Percentiles rank a stretch among this genome's conserved stretches.
Evolutionary conservation across 78 protist species (phyloP).

Genomic region (Dictyostelium firmibasis): DNA sequence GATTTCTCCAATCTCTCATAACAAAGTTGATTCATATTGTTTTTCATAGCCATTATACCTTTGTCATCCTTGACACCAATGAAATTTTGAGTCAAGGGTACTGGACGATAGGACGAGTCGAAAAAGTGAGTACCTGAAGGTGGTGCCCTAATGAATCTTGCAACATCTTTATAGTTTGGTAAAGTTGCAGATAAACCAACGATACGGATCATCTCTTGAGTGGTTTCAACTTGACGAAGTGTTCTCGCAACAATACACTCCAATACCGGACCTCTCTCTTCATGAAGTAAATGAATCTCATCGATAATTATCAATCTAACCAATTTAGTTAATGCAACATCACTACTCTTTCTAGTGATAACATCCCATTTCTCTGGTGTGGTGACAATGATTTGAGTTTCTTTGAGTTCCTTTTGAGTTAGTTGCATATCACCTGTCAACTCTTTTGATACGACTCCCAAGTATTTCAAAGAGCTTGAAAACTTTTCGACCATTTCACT

Average conservation of each 20-base stretch:
- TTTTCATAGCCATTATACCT: neutral
- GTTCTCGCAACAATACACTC: constrained; percentile 97
- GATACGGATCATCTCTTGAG: constrained; percentile 97
- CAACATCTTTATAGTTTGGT: constrained; percentile 99
- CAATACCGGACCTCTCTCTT: constrained; percentile 98
- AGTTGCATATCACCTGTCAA: constrained; percentile 99
- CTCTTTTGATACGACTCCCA: constrained; percentile 94
- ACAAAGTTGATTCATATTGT: constrained; percentile 84
- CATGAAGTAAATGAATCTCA: constrained; percentile 99
- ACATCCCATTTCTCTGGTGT: constrained; percentile 99
- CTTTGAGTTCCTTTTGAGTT: constrained; percentile 93
- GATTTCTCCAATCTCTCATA: constrained; percentile 81
- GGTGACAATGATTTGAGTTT: constrained; percentile 96
- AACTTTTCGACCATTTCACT: constrained; percentile 92
- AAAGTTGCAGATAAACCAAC: constrained; percentile 99
- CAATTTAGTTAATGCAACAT: constrained; percentile 73
- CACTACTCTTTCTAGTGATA: constrained; percentile 96
- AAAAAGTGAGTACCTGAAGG: constrained; percentile 93
- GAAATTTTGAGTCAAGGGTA: constrained; percentile 94
- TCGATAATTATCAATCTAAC: constrained; percentile 97
- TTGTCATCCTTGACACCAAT: constrained; percentile 91
- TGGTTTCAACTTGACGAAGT: constrained; percentile 93
- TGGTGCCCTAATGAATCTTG: constrained; percentile 94
- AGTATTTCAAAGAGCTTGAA: constrained; percentile 80
- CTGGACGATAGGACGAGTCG: constrained; percentile 96